phyloP scores from a whole-genome alignment of 768 basidiomycete species.

The Boletus tomentosulus region DNA sequence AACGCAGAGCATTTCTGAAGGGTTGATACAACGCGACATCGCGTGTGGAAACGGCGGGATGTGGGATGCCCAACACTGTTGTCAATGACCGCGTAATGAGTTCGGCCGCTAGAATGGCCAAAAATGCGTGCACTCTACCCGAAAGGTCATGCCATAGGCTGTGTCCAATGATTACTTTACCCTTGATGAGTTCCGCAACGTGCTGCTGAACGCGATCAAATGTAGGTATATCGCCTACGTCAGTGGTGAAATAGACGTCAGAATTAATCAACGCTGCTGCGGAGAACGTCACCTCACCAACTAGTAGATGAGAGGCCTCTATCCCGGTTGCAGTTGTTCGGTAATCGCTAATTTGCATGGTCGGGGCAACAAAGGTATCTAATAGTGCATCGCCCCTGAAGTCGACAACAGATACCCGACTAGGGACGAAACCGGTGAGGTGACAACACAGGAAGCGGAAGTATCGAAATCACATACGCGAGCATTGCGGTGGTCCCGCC shows the following conservation, averaged over 20 bases:
- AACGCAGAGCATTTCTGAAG: slow-evolving; percentile 66
- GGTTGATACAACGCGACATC: slow-evolving; percentile 81
- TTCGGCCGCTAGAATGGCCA: background rate
- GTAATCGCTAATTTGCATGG: slow-evolving; percentile 66
- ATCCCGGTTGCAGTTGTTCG: slow-evolving; percentile 63
- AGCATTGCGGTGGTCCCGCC: slow-evolving; percentile 81
- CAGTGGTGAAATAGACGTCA: slow-evolving; percentile 1
- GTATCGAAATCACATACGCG: slow-evolving; percentile 49
- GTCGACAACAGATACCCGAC: slow-evolving; percentile 52
- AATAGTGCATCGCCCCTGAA: slow-evolving; percentile 55
- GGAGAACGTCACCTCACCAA: slow-evolving; percentile 30
- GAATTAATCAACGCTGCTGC: background rate
- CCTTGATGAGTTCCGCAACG: slow-evolving; percentile 62
- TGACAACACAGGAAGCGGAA: slow-evolving; percentile 3
- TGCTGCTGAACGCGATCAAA: slow-evolving; percentile 65
- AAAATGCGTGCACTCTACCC: slow-evolving; percentile 38
- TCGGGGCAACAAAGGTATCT: slow-evolving; percentile 66
- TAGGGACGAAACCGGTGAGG: slow-evolving; percentile 21
- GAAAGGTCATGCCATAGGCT: slow-evolving; percentile 78
- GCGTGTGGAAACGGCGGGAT: slow-evolving; percentile 71
- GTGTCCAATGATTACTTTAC: slow-evolving; percentile 73
- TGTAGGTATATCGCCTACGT: slow-evolving; percentile 37
- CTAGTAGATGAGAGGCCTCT: slow-evolving; percentile 37
- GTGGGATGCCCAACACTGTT: slow-evolving; percentile 74
- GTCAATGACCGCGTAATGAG: slow-evolving; percentile 14